phyloP scores from a whole-genome alignment of 1,284 basidiomycete species.

The Acaromyces ingoldii region DNA sequence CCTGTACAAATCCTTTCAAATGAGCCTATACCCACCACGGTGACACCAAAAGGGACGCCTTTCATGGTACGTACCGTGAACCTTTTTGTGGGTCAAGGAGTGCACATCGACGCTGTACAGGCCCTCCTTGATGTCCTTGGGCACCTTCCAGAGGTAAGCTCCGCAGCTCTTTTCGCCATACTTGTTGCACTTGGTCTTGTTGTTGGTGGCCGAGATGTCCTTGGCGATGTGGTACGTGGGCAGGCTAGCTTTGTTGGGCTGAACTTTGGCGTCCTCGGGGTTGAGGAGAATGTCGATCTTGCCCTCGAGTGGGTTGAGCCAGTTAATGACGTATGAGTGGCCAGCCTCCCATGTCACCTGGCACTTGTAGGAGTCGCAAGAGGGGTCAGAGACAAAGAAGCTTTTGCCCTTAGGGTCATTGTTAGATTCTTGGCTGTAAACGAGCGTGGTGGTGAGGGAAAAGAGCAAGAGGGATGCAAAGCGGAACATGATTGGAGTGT shows the following conservation, averaged over 20 bases:
- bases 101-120: background rate
- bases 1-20: no score
- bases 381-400: background rate
- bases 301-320: background rate
- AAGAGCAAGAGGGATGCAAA: background rate
- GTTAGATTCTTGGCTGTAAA: background rate
- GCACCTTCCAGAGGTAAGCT: background rate
- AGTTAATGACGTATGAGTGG: background rate
- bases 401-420: background rate
- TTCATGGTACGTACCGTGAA: background rate
- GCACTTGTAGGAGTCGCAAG: constrained; percentile 1
- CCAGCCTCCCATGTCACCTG: background rate
- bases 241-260: background rate
- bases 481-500: no score
- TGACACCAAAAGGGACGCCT: no score
- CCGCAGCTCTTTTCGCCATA: background rate
- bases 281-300: background rate
- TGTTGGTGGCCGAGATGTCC: background rate
- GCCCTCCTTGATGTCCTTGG: background rate
- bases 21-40: no score
- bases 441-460: background rate
- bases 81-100: background rate
- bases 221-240: background rate
- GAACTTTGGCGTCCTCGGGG: background rate
- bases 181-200: background rate